Evolutionary conservation across 2,329 filamentous ascomycete species (phyloP), one percentile per base, ranked within the genome.

Genomic region (Rachicladosporium sp.): DNA sequence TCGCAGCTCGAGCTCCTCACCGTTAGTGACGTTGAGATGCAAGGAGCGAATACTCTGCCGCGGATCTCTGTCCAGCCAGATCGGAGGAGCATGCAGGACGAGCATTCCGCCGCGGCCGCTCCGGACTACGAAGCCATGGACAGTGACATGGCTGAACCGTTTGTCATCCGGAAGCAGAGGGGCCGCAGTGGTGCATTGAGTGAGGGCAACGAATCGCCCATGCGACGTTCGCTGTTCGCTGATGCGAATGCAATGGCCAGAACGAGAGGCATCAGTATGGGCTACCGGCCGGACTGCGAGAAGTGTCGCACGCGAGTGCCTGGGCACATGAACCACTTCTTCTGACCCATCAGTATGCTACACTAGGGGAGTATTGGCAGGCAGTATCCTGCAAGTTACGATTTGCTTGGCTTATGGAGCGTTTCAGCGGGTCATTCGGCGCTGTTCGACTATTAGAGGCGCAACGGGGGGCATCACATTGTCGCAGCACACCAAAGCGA

Each of bases 271-370:
- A 62, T 68, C 42, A 62, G 61, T 43, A 68, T 70, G 61, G 67
- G 67, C 10, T 70, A 63, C 45, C 54, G 66, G 21, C 60, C 66
- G 8, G 67, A 70, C 44, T 70, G 67, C 46, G 64, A 68, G 33
- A 70, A 69, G 50, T 70, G 67, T 46, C 55, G 58, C 39, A 52
- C 58, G 44, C 52, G 60, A 38, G 62, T 70, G 10, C 67, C 66
- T 2, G 67, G 67, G 1, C 67, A 70, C 42, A 68, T 68, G 55
- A 66, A 65, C 41, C 67, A 70, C 46, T 68, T 68, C 43, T 42
- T 35, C 10, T 42, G 8, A n/a, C n/a, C n/a, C n/a, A n/a, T n/a
- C n/a, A n/a, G n/a, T n/a, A n/a, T n/a, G n/a, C n/a, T n/a, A n/a
- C n/a, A n/a, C n/a, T n/a, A n/a, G n/a, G n/a, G n/a, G n/a, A n/a